A percentile compares a stretch with the other conserved stretches of the same genome.
Evolutionary conservation across 805 yeast species (phyloP).

Genomic region (Torulaspora microellipsoides): DNA sequence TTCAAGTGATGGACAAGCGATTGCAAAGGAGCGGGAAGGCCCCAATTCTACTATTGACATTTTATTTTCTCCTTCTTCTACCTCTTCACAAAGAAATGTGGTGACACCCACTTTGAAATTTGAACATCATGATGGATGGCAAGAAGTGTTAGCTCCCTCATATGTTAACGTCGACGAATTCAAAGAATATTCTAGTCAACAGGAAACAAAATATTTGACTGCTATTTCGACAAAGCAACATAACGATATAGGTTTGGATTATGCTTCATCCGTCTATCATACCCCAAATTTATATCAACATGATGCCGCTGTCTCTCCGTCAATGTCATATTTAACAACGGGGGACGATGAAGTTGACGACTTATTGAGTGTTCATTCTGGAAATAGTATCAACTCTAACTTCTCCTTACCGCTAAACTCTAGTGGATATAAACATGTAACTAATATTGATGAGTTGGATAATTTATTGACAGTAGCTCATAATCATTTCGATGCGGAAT

Average conservation of each 20-base stretch:
- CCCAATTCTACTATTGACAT: constrained; percentile 3
- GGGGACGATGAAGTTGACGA: constrained; percentile 31
- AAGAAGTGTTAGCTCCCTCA: constrained; percentile 8
- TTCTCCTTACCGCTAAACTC: constrained; percentile 24
- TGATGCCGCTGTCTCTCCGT: constrained; percentile 28
- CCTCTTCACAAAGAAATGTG: constrained; percentile 12
- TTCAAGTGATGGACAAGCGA: constrained; percentile 3
- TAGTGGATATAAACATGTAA: constrained; percentile 24
- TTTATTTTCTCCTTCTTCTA: constrained; percentile 13
- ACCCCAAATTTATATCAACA: constrained; percentile 21
- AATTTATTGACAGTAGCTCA: constrained; percentile 10
- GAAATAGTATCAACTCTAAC: constrained; percentile 20
- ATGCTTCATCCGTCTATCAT: constrained; percentile 9
- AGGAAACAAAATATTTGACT: constrained; percentile 6
- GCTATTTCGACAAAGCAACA: constrained; percentile 6
- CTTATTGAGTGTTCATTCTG: constrained; percentile 28
- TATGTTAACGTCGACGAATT: constrained; percentile 6
- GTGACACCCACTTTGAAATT: constrained; percentile 22
- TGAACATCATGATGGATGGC: constrained; percentile 15
- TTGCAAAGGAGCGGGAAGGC: background rate
- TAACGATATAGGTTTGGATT: constrained; percentile 12
- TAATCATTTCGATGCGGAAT: constrained; percentile 8
- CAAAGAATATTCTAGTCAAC: constrained; percentile 1
- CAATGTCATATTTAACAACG: constrained; percentile 22
- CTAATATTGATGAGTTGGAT: constrained; percentile 25